Evolutionary conservation across 805 yeast genomes (phyloP).

Genomic region (Dipodascus albidus): DNA sequence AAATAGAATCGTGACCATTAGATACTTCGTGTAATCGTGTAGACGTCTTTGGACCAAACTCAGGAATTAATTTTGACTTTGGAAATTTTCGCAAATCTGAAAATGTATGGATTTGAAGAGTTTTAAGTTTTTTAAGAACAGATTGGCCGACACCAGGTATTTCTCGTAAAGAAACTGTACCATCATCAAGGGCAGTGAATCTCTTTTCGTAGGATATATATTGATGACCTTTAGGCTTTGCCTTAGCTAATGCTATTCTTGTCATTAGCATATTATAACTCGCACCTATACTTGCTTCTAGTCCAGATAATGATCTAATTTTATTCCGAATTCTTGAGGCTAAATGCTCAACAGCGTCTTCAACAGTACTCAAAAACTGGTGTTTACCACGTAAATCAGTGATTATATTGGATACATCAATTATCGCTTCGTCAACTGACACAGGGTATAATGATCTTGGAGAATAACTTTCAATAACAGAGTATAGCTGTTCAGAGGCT

Average conservation of each 20-base stretch:
- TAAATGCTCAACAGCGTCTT: constrained; percentile 18
- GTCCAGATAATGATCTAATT: constrained; percentile 36
- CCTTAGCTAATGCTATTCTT: constrained; percentile 55
- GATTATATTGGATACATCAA: constrained; percentile 41
- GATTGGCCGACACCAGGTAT: constrained; percentile 33
- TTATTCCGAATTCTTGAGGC: constrained; percentile 29
- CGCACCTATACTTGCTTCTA: constrained; percentile 75
- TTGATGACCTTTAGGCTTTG: constrained; percentile 69
- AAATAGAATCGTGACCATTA: constrained; percentile 36
- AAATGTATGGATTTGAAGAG: constrained; percentile 26
- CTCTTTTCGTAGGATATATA: constrained; percentile 26
- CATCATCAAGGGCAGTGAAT: constrained; percentile 26
- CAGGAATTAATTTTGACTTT: constrained; percentile 27
- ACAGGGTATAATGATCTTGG: constrained; percentile 55
- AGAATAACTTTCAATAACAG: constrained; percentile 36
- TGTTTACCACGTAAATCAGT: neutral
- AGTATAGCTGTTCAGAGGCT: constrained; percentile 54
- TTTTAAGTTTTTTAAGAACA: constrained; percentile 35
- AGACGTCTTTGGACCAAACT: constrained; percentile 56
- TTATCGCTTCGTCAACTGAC: constrained; percentile 84
- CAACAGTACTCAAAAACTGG: constrained; percentile 13
- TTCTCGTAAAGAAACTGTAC: constrained; percentile 25
- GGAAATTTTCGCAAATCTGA: constrained; percentile 29
- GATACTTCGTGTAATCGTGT: constrained; percentile 61
- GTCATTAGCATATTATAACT: constrained; percentile 67